These are phyloP conservation scores for Lactifluus echinatus DNA, from an alignment of 768 basidiomycete genomes.

Conservation along the genomic window DNA sequence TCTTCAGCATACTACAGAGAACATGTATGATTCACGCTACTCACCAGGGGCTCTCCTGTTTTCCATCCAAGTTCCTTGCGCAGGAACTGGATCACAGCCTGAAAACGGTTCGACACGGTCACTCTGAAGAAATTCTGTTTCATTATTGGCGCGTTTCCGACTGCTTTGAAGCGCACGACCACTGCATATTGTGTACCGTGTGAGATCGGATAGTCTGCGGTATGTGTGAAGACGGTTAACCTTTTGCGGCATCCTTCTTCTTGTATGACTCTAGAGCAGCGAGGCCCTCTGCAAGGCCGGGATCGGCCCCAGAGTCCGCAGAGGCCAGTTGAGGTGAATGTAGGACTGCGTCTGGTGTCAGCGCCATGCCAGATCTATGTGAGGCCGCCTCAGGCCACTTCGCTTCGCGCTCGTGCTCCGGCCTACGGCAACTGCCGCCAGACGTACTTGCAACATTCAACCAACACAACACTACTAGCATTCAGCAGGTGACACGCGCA, in stretches of 20 bases:
- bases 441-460: no score
- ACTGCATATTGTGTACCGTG: constrained; percentile 38
- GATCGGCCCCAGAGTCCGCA: constrained; percentile 3
- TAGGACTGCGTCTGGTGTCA: constrained; percentile 13
- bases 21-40: constrained; percentile 21
- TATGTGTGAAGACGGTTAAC: constrained; percentile 29
- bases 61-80: constrained; percentile 86
- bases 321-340: not conserved
- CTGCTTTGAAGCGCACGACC: constrained; percentile 93
- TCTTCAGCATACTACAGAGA: not conserved
- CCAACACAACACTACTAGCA: no score
- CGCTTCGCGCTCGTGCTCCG: no score
- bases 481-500: no score
- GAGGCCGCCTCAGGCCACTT: no score
- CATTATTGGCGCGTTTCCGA: constrained; percentile 98
- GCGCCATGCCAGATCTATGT: no score
- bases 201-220: not conserved
- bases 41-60: constrained; percentile 72
- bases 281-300: constrained; percentile 38
- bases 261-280: constrained; percentile 80
- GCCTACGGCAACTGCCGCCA: constrained; percentile 35
- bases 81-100: constrained; percentile 90
- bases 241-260: constrained; percentile 76
- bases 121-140: constrained; percentile 99
- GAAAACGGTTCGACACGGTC: constrained; percentile 87